Conservation (phyloP, 2,329 filamentous ascomycete genomes). For the Cadophora sp. region DNA sequence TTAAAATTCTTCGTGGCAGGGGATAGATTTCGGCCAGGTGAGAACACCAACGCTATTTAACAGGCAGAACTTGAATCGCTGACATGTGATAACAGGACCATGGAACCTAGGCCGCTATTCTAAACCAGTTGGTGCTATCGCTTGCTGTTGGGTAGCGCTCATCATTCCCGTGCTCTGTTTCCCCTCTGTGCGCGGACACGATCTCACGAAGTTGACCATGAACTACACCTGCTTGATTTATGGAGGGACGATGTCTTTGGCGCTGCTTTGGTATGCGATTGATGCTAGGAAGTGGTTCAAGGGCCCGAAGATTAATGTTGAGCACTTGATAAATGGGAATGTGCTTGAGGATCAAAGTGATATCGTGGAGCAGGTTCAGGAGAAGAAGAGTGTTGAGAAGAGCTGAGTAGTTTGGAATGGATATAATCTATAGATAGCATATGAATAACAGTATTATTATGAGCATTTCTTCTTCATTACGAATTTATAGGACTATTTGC, state of each 20-base stretch:
- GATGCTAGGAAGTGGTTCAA: conserved; percentile 73
- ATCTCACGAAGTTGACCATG: conserved; percentile 61
- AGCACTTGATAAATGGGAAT: conserved; percentile 41
- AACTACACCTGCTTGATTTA: conserved; percentile 75
- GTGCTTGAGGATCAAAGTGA: conserved; percentile 9
- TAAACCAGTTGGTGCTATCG: conserved; percentile 61
- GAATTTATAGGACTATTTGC: not conserved
- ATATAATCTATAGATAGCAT: not conserved
- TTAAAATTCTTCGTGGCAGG: conserved; percentile 66
- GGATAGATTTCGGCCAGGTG: conserved; percentile 59
- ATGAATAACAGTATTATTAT: not conserved
- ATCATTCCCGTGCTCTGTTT: conserved; percentile 75
- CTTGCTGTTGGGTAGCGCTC: conserved; percentile 65
- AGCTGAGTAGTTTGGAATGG: not conserved
- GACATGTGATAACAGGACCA: conserved; percentile 49
- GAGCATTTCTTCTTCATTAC: not conserved
- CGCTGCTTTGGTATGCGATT: conserved; percentile 68
- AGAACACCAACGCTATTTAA: not conserved
- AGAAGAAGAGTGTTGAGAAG: not conserved
- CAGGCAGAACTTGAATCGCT: not conserved
- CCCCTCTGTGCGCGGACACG: conserved; percentile 60
- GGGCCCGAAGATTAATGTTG: conserved; percentile 72
- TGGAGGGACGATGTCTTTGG: conserved; percentile 65
- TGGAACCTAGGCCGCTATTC: conserved; percentile 71
- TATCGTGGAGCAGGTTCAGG: not conserved